Percentiles rank a stretch among this genome's conserved stretches.
phyloP scores from a whole-genome alignment of 1,284 basidiomycete genomes.

The Ustilago xerochloae region DNA sequence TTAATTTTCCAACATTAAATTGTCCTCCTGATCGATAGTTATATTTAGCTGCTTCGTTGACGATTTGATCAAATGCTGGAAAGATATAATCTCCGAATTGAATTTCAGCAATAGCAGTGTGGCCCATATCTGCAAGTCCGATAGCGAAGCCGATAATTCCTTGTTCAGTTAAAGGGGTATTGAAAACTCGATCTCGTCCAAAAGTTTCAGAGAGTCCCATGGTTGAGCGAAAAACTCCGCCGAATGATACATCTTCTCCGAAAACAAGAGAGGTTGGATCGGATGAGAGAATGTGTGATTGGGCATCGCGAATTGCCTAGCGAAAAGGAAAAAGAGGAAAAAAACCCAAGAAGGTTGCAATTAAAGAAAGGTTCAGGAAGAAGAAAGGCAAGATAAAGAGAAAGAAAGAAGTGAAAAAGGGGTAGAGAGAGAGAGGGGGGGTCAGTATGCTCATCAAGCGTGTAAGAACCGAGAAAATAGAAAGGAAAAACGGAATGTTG shows the following conservation, averaged over 20 bases:
- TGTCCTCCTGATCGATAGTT: slow-evolving; percentile 87
- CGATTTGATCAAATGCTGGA: slow-evolving; percentile 74
- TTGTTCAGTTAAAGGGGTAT: slow-evolving; percentile 70
- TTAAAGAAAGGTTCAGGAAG: background rate
- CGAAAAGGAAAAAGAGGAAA: background rate
- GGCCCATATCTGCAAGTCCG: slow-evolving; percentile 89
- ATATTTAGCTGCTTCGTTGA: slow-evolving; percentile 95
- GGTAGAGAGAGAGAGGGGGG: background rate
- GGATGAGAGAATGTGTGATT: slow-evolving; percentile 49
- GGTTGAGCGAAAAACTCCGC: slow-evolving; percentile 91
- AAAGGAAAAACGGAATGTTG: background rate
- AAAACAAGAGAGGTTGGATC: slow-evolving; percentile 89
- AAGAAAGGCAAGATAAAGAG: background rate
- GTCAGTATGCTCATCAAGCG: slow-evolving; percentile 16
- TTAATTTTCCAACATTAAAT: slow-evolving; percentile 84
- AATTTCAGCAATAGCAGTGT: slow-evolving; percentile 93
- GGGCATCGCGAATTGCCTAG: slow-evolving; percentile 63
- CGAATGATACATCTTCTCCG: slow-evolving; percentile 76
- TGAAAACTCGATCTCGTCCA: slow-evolving; percentile 67
- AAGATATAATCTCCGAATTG: slow-evolving; percentile 71
- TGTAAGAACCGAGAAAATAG: background rate
- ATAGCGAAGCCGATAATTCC: slow-evolving; percentile 95
- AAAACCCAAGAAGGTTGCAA: background rate
- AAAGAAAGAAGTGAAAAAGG: background rate
- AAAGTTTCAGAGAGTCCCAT: slow-evolving; percentile 92